Base-by-base conservation (phyloP, 225 moss, liverwort and hornwort species). In the Rhytidiadelphus loreus region DNA sequence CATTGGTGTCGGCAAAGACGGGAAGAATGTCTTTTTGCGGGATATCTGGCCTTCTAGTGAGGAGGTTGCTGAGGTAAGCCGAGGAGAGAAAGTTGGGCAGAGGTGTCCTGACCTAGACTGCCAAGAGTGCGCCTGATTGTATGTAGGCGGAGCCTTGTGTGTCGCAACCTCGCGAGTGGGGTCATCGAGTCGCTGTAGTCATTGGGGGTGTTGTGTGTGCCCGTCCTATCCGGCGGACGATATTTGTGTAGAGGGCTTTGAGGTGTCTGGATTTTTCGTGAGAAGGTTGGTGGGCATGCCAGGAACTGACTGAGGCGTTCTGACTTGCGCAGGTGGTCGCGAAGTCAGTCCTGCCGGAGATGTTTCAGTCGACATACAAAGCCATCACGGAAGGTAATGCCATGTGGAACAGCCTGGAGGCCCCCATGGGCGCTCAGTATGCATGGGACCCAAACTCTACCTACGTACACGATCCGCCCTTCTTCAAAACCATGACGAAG, bases 391-490 rank as follows among this genome's bases (percentile, higher is more conserved):
- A 93, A 72, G 97, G 95, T 57, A 97, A 97, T 86, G 29, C 79
- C 19, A 98, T 98, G 97, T 98, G 98, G 98, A 98, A 97, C 89
- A 80, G 86, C 44, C 88, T 98, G 73, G 86, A 85, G 79, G 87
- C 95, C 21, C 96, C 98, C 4, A 65, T 81, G 74, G 98, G 97
- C 80, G 92, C 96, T 55, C 95, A 97, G 86, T 98, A 98, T 81
- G 91, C 90, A 30, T 98, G 98, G 98, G 97, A 98, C 85, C 70
- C 92, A 10, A 91, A 92, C 8, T 98, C 98, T 56, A 96, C 98
- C 52, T 98, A 98, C 50, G 98, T 98, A 12, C 98, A 97, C 73
- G 95, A 98, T 81, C 98, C 98, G 48, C 98, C 98, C 0, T 98
- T 95, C 89, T 98, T 98, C 86, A 95, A 97, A 81, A 89, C 91